Evolutionary conservation across 768 basidiomycete species (phyloP).

Genomic region (Harrya chromipes): DNA sequence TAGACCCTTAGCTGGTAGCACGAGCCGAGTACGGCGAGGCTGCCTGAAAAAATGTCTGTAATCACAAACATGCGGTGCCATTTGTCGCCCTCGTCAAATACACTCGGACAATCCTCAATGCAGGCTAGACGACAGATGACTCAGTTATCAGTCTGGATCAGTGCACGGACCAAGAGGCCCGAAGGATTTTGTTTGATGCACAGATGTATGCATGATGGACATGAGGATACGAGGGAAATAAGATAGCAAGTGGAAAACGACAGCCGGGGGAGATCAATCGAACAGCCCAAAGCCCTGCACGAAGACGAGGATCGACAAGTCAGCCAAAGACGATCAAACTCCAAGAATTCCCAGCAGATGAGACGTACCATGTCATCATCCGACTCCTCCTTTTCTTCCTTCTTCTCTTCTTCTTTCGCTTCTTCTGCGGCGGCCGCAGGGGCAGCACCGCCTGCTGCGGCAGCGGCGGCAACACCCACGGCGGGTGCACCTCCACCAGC

Average conservation of each 20-base stretch:
- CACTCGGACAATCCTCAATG: too few relatives aligned
- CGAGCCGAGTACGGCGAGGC: too few relatives aligned
- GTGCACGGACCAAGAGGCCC: constrained; percentile 18
- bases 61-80: too few relatives aligned
- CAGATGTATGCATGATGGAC: constrained; percentile 14
- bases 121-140: too few relatives aligned
- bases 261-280: constrained; percentile 54
- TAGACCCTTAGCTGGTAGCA: too few relatives aligned
- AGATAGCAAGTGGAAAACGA: constrained; percentile 17
- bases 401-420: constrained; percentile 77
- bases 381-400: constrained; percentile 86
- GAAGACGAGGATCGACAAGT: not conserved
- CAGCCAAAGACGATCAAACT: not conserved
- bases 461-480: constrained; percentile 48
- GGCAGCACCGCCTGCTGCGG: constrained; percentile 54
- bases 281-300: constrained; percentile 92
- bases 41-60: too few relatives aligned
- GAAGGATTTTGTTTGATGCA: constrained; percentile 24
- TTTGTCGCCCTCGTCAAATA: too few relatives aligned
- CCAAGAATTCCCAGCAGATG: not conserved
- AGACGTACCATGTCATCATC: constrained; percentile 60
- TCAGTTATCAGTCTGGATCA: not conserved
- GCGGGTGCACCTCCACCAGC: constrained; percentile 86
- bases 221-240: constrained; percentile 25
- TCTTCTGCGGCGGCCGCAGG: constrained; percentile 69